Evolutionary conservation across 768 basidiomycete genomes (phyloP), one percentile per base, ranked within the genome.

Genomic region (Leccinum sublutescens): DNA sequence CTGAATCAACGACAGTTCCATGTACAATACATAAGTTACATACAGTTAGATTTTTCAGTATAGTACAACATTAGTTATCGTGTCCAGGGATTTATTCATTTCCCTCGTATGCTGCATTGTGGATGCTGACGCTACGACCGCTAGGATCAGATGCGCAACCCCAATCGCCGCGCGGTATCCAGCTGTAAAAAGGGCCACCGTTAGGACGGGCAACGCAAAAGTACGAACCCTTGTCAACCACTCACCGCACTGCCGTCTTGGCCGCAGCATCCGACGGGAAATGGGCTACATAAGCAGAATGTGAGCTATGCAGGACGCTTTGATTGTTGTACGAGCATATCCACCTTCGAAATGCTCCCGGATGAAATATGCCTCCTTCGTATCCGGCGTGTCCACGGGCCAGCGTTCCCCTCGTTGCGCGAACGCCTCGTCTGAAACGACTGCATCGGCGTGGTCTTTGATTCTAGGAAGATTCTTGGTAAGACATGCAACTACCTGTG

Each of bases 101-200:
- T 50, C 56, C 57, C 15, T 77, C 74, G 73, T 98, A 97, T 14
- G 97, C 96, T 50, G 93, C 87, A 66, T 88, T 92, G 81, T 99
- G 97, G 67, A 98, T 98, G 74, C 85, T 88, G 69, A 98, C 96
- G 63, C 92, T 94, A 53, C 97, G 82, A 29, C 97, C 97, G 63
- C 93, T 95, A 31, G 97, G 97, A 73, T 99, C 97, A 31, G 92
- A 77, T 2, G 91, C 80, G 71, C 96, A 97, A 57, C 96, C 96
- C 96, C 96, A 99, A 73, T 98, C 96, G 55, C 87, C 90, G 67
- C 93, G 87, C 50, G 95, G 95, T 73, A 95, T 89, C 95, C 93
- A 95, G 62, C 90, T 90, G 71, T 53, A 61, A 34, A n/a, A 61
- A 54, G 21, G n/a, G 4, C 15, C 17, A 50, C 25, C 50, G 51